These are phyloP conservation scores for Gossypioides kirkii DNA, from an alignment of 345 rosid species.

Conservation along the genomic window DNA sequence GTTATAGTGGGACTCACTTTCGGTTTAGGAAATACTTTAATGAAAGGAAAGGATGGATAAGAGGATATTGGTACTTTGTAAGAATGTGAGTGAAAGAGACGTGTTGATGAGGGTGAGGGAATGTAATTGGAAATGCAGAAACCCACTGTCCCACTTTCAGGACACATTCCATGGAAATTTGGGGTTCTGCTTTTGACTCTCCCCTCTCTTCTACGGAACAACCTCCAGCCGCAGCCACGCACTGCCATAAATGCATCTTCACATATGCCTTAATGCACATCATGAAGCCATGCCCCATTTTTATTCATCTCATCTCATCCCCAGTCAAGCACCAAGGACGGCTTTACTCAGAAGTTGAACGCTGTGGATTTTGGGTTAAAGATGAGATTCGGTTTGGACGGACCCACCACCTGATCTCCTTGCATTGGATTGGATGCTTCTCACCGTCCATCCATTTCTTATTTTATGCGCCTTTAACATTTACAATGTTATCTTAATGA, in stretches of 20 bases:
- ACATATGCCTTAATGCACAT: background rate
- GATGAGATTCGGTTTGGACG: background rate
- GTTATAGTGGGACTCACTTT: constrained; percentile 5
- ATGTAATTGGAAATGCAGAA: background rate
- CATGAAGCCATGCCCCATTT: background rate
- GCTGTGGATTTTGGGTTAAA: background rate
- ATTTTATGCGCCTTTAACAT: background rate
- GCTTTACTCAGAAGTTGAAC: background rate
- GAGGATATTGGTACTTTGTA: background rate
- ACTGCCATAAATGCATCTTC: background rate
- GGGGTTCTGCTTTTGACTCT: constrained; percentile 3
- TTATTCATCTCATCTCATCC: background rate
- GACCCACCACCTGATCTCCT: background rate
- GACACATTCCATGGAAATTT: constrained; percentile 9
- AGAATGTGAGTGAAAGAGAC: background rate
- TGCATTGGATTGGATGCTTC: background rate
- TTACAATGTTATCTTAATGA: background rate
- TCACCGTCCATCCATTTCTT: background rate
- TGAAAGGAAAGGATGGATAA: background rate
- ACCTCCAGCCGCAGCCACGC: background rate
- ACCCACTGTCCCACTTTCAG: constrained; percentile 2
- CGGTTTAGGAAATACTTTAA: constrained; percentile 6
- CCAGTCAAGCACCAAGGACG: constrained; percentile 5
- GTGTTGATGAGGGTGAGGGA: background rate
- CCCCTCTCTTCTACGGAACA: background rate